phyloP scores from a whole-genome alignment of 352 stramenopile genomes.

The Phytophthora cactorum region DNA sequence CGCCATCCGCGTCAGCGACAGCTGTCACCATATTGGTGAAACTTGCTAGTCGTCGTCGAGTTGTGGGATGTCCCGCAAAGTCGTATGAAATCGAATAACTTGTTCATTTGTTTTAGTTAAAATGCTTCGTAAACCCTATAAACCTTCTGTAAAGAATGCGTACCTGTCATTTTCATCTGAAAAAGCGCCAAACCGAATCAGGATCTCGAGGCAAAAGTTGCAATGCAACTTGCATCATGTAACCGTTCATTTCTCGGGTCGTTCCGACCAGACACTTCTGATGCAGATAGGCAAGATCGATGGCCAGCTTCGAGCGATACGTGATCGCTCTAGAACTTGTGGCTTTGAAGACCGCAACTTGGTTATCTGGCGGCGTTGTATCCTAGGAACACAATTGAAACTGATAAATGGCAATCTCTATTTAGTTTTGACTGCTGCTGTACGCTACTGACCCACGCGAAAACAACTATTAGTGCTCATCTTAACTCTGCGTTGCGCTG shows the following conservation, averaged over 20 bases:
- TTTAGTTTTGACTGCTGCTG: too few relatives aligned
- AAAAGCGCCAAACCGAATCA: too few relatives aligned
- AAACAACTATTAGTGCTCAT: slow-evolving; percentile 6
- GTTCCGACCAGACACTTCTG: slow-evolving; percentile 9
- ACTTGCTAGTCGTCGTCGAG: slow-evolving; percentile 20
- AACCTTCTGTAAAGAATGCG: too few relatives aligned
- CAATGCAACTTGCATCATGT: neutral
- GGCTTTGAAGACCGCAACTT: too few relatives aligned
- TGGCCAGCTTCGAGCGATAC: neutral
- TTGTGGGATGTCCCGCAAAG: neutral
- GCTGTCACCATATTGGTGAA: slow-evolving; percentile 15
- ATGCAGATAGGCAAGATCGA: slow-evolving; percentile 12
- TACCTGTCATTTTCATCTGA: too few relatives aligned
- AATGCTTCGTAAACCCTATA: too few relatives aligned
- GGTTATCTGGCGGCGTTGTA: too few relatives aligned
- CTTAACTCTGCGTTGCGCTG: slow-evolving; percentile 16
- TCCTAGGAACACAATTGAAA: too few relatives aligned
- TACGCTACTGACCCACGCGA: too few relatives aligned
- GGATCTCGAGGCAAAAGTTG: too few relatives aligned
- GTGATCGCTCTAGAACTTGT: too few relatives aligned
- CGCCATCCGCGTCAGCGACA: slow-evolving; percentile 8
- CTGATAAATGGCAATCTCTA: too few relatives aligned
- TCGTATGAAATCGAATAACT: neutral
- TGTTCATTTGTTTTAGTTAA: neutral
- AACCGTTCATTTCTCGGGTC: neutral